Conservation (phyloP, 768 basidiomycete species). For the Tulasnella sp. region DNA sequence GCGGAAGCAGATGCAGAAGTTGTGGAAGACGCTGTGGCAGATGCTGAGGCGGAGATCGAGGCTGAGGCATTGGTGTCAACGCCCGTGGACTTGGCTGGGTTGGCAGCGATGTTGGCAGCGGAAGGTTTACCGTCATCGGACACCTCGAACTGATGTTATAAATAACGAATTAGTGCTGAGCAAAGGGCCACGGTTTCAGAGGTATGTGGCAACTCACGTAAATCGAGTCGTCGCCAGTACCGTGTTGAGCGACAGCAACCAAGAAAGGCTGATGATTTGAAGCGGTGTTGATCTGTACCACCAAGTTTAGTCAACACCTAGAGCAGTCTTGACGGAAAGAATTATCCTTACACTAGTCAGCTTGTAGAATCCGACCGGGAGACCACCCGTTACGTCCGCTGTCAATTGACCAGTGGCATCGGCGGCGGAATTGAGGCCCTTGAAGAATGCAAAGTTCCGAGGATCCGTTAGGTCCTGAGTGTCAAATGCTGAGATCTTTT, state of each 20-base stretch:
- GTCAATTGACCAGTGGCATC: conserved; percentile 37
- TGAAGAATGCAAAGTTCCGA: conserved; percentile 46
- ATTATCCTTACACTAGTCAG: conserved; percentile 24
- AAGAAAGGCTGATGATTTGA: conserved; percentile 25
- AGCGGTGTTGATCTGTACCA: background rate
- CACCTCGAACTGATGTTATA: background rate
- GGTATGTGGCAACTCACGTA: conserved; percentile 30
- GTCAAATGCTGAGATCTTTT: conserved; percentile 32
- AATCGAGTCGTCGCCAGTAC: conserved; percentile 45
- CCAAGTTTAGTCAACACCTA: background rate
- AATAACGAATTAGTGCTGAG: too few species aligned
- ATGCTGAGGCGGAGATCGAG: background rate
- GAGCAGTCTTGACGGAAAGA: background rate
- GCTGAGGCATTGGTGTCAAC: background rate
- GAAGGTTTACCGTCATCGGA: background rate
- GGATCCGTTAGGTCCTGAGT: conserved; percentile 40
- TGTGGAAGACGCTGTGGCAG: background rate
- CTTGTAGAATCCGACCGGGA: conserved; percentile 48
- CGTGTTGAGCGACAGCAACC: conserved; percentile 50
- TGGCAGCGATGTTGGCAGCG: background rate
- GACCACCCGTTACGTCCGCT: conserved; percentile 40
- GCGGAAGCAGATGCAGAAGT: background rate
- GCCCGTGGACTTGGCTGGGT: background rate
- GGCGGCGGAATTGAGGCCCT: conserved; percentile 30
- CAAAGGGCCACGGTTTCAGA: background rate